Evolutionary conservation across 2,329 filamentous ascomycete species (phyloP).

Genomic region (Penicillium paneum): DNA sequence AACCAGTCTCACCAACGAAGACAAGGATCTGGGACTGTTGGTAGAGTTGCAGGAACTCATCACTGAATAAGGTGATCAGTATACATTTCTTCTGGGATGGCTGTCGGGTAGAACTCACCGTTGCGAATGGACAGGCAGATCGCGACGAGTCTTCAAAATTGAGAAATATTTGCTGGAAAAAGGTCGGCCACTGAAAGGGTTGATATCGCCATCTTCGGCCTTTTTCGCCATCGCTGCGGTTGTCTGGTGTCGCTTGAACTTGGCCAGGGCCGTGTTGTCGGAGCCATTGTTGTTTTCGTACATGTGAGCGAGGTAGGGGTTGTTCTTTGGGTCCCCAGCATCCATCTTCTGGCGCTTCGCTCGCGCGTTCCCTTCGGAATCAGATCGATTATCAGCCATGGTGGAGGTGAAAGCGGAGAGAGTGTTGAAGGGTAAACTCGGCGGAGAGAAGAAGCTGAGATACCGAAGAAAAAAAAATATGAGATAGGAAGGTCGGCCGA

Average conservation of each 20-base stretch:
- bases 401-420: constrained; percentile 17
- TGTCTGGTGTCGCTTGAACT: constrained; percentile 73
- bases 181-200: constrained; percentile 76
- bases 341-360: constrained; percentile 56
- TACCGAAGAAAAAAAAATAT: constrained; percentile 24
- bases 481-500: constrained; percentile 33
- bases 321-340: constrained; percentile 54
- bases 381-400: constrained; percentile 59
- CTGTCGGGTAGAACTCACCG: constrained; percentile 52
- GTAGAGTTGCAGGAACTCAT: constrained; percentile 91
- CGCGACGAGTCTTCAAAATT: constrained; percentile 78
- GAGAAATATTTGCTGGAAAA: constrained; percentile 84
- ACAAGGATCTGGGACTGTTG: constrained; percentile 94
- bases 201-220: constrained; percentile 76
- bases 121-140: constrained; percentile 88
- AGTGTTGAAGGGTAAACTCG: constrained; percentile 13
- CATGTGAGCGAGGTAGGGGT: constrained; percentile 91
- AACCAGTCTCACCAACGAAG: constrained; percentile 98
- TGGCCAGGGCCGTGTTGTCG: constrained; percentile 54
- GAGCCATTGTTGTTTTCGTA: constrained; percentile 49
- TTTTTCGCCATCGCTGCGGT: constrained; percentile 70
- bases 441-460: constrained; percentile 9
- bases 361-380: constrained; percentile 49
- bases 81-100: not conserved
- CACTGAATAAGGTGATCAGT: constrained; percentile 46